These are phyloP conservation scores for Bipolaris victoriae DNA, from an alignment of 2,329 filamentous ascomycete species.

Conservation along the genomic window DNA sequence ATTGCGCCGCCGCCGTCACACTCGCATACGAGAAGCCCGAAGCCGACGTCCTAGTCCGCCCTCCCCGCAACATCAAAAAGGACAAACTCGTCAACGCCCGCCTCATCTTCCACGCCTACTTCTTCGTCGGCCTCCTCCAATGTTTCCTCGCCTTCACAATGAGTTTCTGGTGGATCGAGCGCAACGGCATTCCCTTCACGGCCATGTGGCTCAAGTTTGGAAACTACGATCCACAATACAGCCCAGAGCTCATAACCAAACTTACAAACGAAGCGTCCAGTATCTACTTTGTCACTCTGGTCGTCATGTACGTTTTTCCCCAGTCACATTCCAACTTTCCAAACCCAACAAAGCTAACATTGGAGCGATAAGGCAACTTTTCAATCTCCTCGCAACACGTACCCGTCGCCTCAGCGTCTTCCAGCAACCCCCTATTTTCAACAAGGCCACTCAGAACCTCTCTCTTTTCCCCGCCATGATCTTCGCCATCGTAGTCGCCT, in stretches of 20 bases:
- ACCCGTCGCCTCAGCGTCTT: constrained; percentile 68
- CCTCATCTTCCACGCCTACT: constrained; percentile 75
- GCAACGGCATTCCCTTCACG: constrained; percentile 65
- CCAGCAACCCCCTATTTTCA: constrained; percentile 72
- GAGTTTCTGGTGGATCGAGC: constrained; percentile 54
- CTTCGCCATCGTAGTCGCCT: constrained; percentile 71
- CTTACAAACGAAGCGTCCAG: constrained; percentile 70
- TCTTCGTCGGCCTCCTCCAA: constrained; percentile 66
- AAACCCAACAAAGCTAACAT: constrained; percentile 10
- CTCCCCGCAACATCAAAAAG: constrained; percentile 70
- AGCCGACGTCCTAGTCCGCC: constrained; percentile 73
- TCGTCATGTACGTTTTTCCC: constrained; percentile 67
- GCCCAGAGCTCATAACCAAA: constrained; percentile 42
- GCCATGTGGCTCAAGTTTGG: constrained; percentile 65
- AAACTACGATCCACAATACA: constrained; percentile 32
- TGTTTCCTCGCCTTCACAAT: constrained; percentile 53
- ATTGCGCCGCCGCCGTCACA: constrained; percentile 67
- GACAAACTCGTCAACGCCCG: constrained; percentile 76
- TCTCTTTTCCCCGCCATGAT: constrained; percentile 73
- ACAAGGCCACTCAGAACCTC: constrained; percentile 67
- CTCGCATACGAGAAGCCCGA: constrained; percentile 80
- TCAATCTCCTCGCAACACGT: constrained; percentile 73
- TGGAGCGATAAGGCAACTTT: constrained; percentile 65
- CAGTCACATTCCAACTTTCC: background rate
- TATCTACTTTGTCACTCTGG: constrained; percentile 80